Evolutionary conservation across 2,329 filamentous ascomycete genomes (phyloP).

Genomic region (Colletotrichum sp.): DNA sequence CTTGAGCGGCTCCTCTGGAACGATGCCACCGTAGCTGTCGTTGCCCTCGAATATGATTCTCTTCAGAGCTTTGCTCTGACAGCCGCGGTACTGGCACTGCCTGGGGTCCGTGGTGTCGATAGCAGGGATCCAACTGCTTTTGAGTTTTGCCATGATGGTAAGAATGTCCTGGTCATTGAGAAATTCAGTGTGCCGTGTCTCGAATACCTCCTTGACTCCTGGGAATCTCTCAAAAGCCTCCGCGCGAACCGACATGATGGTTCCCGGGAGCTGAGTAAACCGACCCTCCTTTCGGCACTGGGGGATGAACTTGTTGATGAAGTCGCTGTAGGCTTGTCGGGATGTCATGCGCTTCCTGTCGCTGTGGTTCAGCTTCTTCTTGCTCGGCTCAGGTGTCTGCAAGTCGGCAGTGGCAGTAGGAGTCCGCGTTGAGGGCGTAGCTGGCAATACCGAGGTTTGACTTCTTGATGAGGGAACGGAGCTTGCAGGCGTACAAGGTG

Average conservation of each 20-base stretch:
- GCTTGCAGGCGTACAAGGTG: background rate
- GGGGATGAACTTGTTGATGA: slow-evolving; percentile 69
- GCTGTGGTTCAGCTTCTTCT: slow-evolving; percentile 50
- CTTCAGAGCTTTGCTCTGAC: slow-evolving; percentile 47
- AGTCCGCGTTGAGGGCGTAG: background rate
- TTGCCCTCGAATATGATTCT: slow-evolving; percentile 54
- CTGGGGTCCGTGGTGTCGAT: background rate
- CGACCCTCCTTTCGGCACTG: slow-evolving; percentile 44
- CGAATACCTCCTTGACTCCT: slow-evolving; percentile 45
- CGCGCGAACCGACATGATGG: slow-evolving; percentile 51
- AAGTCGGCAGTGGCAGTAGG: background rate
- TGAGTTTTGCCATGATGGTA: background rate
- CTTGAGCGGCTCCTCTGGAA: slow-evolving; percentile 15
- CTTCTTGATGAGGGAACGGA: background rate
- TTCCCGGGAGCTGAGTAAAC: slow-evolving; percentile 30
- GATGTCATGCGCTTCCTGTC: slow-evolving; percentile 61
- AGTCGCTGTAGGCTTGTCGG: slow-evolving; percentile 63
- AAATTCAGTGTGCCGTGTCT: slow-evolving; percentile 44
- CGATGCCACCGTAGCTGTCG: slow-evolving; percentile 36
- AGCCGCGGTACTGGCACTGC: slow-evolving; percentile 33
- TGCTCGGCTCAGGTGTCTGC: slow-evolving; percentile 28
- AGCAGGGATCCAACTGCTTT: slow-evolving; percentile 22
- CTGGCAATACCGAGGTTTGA: background rate
- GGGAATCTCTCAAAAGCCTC: slow-evolving; percentile 60
- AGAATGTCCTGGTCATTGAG: slow-evolving; percentile 38